phyloP scores from a whole-genome alignment of 1,139 yeast species.

The Hemisphaericaspora subhashii region DNA sequence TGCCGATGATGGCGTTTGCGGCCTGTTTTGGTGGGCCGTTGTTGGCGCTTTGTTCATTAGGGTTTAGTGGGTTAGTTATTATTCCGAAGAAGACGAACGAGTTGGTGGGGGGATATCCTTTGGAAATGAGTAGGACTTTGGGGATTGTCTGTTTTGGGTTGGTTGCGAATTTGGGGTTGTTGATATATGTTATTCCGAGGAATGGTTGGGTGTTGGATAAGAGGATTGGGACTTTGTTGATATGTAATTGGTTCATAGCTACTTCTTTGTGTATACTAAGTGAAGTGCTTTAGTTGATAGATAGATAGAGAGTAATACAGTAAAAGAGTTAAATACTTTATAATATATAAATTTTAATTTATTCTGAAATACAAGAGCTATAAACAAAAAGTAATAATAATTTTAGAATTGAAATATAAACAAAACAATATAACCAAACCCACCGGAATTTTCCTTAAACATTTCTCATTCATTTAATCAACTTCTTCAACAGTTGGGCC shows the following conservation, averaged over 20 bases:
- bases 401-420: background rate
- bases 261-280: slow-evolving; percentile 39
- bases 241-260: slow-evolving; percentile 56
- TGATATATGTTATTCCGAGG: slow-evolving; percentile 56
- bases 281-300: slow-evolving; percentile 20
- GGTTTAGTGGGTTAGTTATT: slow-evolving; percentile 59
- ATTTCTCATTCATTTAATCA: slow-evolving; percentile 36
- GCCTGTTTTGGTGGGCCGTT: slow-evolving; percentile 96
- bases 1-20: slow-evolving; percentile 88
- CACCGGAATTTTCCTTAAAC: background rate
- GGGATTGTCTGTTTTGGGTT: slow-evolving; percentile 53
- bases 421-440: background rate
- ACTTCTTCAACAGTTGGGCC: slow-evolving; percentile 79
- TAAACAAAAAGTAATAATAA: background rate
- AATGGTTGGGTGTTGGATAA: slow-evolving; percentile 68
- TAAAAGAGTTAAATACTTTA: background rate
- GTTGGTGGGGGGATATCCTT: slow-evolving; percentile 13
- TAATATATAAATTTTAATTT: background rate
- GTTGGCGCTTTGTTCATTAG: slow-evolving; percentile 47
- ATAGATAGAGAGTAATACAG: background rate
- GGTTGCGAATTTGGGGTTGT: slow-evolving; percentile 51
- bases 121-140: slow-evolving; percentile 35
- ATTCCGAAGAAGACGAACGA: slow-evolving; percentile 24
- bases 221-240: slow-evolving; percentile 52
- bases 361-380: background rate